Evolutionary conservation across 352 stramenopile genomes (phyloP), one percentile per base, ranked within the genome.

Genomic region (Globisporangium rhizosaccharum): DNA sequence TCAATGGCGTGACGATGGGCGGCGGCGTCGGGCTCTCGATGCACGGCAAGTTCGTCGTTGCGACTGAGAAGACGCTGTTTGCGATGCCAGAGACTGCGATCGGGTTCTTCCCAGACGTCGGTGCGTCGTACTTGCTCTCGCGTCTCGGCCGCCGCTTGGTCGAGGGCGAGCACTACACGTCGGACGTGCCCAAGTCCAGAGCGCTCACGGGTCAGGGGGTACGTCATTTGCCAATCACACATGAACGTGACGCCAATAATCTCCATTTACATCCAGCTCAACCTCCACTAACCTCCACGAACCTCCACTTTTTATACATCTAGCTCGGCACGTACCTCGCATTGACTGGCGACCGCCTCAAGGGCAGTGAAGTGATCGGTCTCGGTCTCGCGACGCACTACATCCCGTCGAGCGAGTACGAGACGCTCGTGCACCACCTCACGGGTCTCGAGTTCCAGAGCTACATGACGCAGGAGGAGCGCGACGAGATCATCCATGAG

Each of bases 31-130:
- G 97, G 0, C 70, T 99, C 36, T 98, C 93, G 14, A 89, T 99
- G 65, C 93, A 99, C 77, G 96, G 96, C 59, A 94, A 94, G 63
- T 98, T 98, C 65, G 80, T 98, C 17, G 80, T 99, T 20, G 94
- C 96, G 9, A 99, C 97, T 1, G 94, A 99, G 73, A 94, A 97
- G 68, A 98, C 96, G 46, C 33, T 98, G 1, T 99, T 99, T 68
- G 93, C 96, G n/a, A 99, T 99, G 97, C 97, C 97, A 8, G 97
- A 99, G 84, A 98, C 88, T 12, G 94, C 87, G 9, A 98, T 99
- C 65, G 97, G 97, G 8, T 94, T 99, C 55, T 98, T 99, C 69
- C 97, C 97, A 11, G 97, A 99, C 75, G 96, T 99, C 30, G 97
- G 97, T 41, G 88, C 74, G 7, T 96, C 89, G 45, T 89, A 97